Evolutionary conservation across 2,329 filamentous ascomycete genomes (phyloP).

Genomic region (Paecilomyces variotii): DNA sequence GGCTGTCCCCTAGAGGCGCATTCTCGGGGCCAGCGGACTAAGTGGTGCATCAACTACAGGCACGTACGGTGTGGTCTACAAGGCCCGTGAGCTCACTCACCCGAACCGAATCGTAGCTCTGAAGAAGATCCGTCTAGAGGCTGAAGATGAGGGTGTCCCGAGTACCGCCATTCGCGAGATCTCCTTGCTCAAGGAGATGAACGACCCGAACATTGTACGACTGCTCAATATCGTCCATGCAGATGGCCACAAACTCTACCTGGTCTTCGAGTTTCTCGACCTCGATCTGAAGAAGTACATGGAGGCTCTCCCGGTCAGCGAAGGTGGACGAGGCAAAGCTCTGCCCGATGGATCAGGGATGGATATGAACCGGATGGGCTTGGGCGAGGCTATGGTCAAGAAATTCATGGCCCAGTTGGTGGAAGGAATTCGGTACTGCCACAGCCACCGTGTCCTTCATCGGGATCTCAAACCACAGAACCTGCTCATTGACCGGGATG

Average conservation of each 20-base stretch:
- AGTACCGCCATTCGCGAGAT: constrained; percentile 92
- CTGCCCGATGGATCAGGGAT: constrained; percentile 67
- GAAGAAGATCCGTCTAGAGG: constrained; percentile 92
- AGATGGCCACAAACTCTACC: constrained; percentile 89
- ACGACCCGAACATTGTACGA: constrained; percentile 80
- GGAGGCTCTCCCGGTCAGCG: constrained; percentile 76
- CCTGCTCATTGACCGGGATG: constrained; percentile 74
- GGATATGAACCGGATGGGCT: constrained; percentile 57
- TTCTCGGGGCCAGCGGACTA: not conserved
- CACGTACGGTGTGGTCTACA: constrained; percentile 93
- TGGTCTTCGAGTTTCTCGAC: constrained; percentile 87
- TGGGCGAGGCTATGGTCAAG: constrained; percentile 76
- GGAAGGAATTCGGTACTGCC: constrained; percentile 78
- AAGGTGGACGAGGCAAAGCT: constrained; percentile 77
- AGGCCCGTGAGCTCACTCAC: constrained; percentile 76
- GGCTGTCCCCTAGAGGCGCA: not conserved
- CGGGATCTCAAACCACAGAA: constrained; percentile 89
- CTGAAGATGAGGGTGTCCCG: constrained; percentile 88
- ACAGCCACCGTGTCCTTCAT: constrained; percentile 78
- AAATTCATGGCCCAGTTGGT: constrained; percentile 89
- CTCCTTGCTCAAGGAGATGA: constrained; percentile 89
- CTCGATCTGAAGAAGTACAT: constrained; percentile 94
- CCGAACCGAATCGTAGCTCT: constrained; percentile 79
- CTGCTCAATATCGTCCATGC: constrained; percentile 89
- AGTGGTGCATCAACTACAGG: constrained; percentile 43